These are phyloP conservation scores for Lagenidium giganteum DNA, from an alignment of 352 stramenopile species.

Conservation along the genomic window DNA sequence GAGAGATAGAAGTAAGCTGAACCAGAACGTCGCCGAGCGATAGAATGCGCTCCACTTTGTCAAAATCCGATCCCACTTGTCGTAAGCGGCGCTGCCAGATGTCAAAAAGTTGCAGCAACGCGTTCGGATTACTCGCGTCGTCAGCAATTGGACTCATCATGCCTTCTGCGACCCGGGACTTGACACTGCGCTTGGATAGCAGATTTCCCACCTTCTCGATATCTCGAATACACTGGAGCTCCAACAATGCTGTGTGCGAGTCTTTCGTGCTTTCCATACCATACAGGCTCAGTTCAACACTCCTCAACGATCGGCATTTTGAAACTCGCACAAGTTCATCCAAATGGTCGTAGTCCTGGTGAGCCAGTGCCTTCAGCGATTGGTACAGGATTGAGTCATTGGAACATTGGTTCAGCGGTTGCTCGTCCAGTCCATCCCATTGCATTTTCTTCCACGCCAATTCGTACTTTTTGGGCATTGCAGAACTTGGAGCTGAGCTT, in stretches of 20 bases:
- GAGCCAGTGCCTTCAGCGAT: slow-evolving; percentile 47
- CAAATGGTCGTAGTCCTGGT: slow-evolving; percentile 42
- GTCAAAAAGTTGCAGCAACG: slow-evolving; percentile 21
- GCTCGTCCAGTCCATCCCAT: slow-evolving; percentile 47
- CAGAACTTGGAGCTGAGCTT: too few species aligned
- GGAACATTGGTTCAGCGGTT: slow-evolving; percentile 12
- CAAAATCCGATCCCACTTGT: slow-evolving; percentile 49
- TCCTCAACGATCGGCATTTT: slow-evolving; percentile 44
- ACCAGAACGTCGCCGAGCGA: slow-evolving; percentile 58
- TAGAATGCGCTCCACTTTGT: slow-evolving; percentile 50
- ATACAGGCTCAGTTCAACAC: slow-evolving; percentile 51
- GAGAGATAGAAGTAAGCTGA: slow-evolving; percentile 24
- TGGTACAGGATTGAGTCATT: slow-evolving; percentile 57
- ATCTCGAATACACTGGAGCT: slow-evolving; percentile 53
- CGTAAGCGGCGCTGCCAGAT: slow-evolving; percentile 34
- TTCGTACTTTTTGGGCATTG: too few species aligned
- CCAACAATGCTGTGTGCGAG: slow-evolving; percentile 41
- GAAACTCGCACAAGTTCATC: slow-evolving; percentile 23
- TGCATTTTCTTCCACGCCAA: slow-evolving; percentile 77
- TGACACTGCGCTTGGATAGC: too few species aligned
- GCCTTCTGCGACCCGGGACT: too few species aligned
- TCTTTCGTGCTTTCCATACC: slow-evolving; percentile 69
- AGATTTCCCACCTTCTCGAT: too few species aligned
- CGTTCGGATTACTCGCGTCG: too few species aligned
- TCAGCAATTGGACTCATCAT: too few species aligned